A percentile compares a stretch with the other conserved stretches of the same genome.
phyloP scores from a whole-genome alignment of 345 rosid genomes.

The Excoecaria agallocha region DNA sequence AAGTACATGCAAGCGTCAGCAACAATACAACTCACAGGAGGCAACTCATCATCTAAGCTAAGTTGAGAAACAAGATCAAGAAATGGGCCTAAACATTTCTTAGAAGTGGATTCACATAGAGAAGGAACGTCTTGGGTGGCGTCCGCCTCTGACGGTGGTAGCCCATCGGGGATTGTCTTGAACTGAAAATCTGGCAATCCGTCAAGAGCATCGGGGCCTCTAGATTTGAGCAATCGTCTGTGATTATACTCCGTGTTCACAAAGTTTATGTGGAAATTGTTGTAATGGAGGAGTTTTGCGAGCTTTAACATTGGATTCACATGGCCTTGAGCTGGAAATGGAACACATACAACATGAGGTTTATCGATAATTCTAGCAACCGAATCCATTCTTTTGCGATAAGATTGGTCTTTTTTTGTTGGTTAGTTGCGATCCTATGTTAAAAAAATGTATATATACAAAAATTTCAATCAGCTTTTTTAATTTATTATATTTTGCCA shows the following conservation, averaged over 20 bases:
- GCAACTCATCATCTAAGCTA: background rate
- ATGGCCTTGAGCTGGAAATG: slow-evolving; percentile 41
- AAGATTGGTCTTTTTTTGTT: no score
- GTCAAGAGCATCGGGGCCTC: slow-evolving; percentile 12
- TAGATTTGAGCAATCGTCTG: slow-evolving; percentile 25
- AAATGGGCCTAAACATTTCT: slow-evolving; percentile 15
- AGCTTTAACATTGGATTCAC: slow-evolving; percentile 33
- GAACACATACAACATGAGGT: slow-evolving; percentile 33
- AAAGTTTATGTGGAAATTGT: slow-evolving; percentile 35
- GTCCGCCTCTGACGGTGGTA: slow-evolving; percentile 25
- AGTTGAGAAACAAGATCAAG: slow-evolving; percentile 25
- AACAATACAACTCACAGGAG: slow-evolving; percentile 33
- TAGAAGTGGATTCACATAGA: slow-evolving; percentile 17
- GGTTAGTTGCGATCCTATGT: no score
- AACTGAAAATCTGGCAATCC: slow-evolving; percentile 33
- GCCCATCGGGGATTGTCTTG: slow-evolving; percentile 33
- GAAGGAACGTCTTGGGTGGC: slow-evolving; percentile 30
- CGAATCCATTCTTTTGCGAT: background rate
- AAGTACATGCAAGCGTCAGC: slow-evolving; percentile 38
- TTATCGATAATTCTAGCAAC: background rate
- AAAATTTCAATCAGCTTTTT: no score
- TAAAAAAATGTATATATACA: no score
- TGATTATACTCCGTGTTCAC: slow-evolving; percentile 41
- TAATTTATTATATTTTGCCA: no score
- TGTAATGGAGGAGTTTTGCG: slow-evolving; percentile 34